These are phyloP conservation scores for Rubia tinctorum DNA, from an alignment of 305 asterid species.

Conservation along the genomic window DNA sequence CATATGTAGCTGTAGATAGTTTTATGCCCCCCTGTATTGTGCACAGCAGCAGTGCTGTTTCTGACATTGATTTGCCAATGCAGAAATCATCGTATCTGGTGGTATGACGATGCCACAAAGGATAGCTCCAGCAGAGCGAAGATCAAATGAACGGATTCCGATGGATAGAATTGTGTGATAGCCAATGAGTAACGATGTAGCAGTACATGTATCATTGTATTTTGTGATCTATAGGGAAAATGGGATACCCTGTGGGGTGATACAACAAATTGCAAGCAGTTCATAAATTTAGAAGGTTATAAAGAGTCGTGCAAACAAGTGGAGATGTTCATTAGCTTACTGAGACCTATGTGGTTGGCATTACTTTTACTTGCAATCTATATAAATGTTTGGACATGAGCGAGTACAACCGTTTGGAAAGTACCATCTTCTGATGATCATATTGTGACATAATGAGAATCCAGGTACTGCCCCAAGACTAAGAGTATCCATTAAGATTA, in stretches of 20 bases:
- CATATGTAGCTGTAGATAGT: not conserved
- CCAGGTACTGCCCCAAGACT: too few relatives aligned
- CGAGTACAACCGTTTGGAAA: not conserved
- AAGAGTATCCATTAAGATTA: too few relatives aligned
- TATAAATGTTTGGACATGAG: not conserved
- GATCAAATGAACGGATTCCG: conserved; percentile 64
- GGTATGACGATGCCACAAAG: conserved; percentile 97
- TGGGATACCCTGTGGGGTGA: not conserved
- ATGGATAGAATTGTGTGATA: conserved; percentile 47
- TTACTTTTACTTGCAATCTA: not conserved
- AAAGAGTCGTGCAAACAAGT: not conserved
- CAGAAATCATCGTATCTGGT: conserved; percentile 90
- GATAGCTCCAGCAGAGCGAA: conserved; percentile 54
- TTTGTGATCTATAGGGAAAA: not conserved
- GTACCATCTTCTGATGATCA: conserved; percentile 15
- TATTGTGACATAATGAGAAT: too few relatives aligned
- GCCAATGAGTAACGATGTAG: not conserved
- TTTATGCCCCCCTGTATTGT: not conserved
- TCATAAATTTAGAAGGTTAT: not conserved
- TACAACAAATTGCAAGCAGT: not conserved
- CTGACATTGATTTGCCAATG: conserved; percentile 27
- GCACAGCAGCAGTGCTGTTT: not conserved
- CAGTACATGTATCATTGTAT: conserved; percentile 2
- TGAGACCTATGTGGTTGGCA: not conserved
- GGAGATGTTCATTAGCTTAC: not conserved